These are phyloP conservation scores for Kernera saxatilis DNA, from an alignment of 345 rosid species.

Conservation along the genomic window DNA sequence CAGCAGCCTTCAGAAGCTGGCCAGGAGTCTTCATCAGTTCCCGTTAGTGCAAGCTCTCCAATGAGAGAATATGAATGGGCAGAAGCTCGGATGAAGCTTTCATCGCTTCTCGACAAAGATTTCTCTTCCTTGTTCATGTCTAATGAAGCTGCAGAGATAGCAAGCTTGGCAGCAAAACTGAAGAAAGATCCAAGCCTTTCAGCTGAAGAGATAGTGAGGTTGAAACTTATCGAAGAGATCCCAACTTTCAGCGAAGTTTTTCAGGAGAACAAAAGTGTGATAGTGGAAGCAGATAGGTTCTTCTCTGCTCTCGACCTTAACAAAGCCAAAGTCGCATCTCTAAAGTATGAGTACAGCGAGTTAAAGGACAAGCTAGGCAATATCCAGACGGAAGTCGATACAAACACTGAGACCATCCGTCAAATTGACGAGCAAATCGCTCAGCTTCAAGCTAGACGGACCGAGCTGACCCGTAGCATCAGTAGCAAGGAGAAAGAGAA, in stretches of 20 bases:
- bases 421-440: slow-evolving; percentile 56
- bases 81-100: slow-evolving; percentile 48
- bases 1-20: slow-evolving; percentile 35
- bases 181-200: slow-evolving; percentile 46
- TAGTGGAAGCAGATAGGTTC: slow-evolving; percentile 40
- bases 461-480: slow-evolving; percentile 33
- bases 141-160: slow-evolving; percentile 38
- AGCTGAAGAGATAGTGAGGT: slow-evolving; percentile 60
- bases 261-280: slow-evolving; percentile 40
- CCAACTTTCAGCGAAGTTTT: slow-evolving; percentile 53
- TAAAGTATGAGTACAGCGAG: slow-evolving; percentile 53
- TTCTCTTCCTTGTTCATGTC: slow-evolving; percentile 48
- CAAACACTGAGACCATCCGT: slow-evolving; percentile 33
- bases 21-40: slow-evolving; percentile 5
- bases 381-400: slow-evolving; percentile 48
- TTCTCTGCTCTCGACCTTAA: slow-evolving; percentile 45
- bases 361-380: slow-evolving; percentile 42
- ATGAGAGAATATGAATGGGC: slow-evolving; percentile 40
- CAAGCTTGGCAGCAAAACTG: slow-evolving; percentile 43
- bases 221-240: slow-evolving; percentile 60
- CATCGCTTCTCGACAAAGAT: slow-evolving; percentile 53
- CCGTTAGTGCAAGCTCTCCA: slow-evolving; percentile 12
- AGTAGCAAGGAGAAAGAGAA: slow-evolving; percentile 38
- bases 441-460: slow-evolving; percentile 40
- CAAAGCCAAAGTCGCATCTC: slow-evolving; percentile 50